Evolutionary conservation across 73 alveolate species (phyloP), one percentile per base, ranked within the genome.

Genomic region (Paramecium biaurelia): DNA sequence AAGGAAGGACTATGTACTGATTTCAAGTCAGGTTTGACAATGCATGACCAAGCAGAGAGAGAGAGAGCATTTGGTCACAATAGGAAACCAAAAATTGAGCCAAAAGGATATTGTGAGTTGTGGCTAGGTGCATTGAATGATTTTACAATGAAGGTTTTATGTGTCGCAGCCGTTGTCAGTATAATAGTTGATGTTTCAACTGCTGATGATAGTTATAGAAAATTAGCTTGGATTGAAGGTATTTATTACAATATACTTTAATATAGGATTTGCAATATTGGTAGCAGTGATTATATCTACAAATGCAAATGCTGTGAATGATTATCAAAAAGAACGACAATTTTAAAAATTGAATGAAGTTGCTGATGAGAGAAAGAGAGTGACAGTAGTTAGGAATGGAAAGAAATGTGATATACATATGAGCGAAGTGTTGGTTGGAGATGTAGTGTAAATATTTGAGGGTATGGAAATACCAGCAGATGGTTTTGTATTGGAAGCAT

Each of bases 381-480:
- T 96, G 67, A 94, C 96, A 32, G 97, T 93, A 30, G 82, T 97
- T n/a, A 92, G 99, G 92, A 95, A 93, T 14, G 98, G 98, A 5
- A 85, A 59, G 24, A 92, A 93, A 21, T 57, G 53, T 57, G 56
- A 92, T 32, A 89, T 96, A 5, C 94, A 92, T 37, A 89, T 95
- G 76, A 95, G 95, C 70, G 95, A 95, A 82, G 92, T 97, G 24
- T 89, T 96, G 42, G 98, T 96, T 24, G 99, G 99, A 24, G 99
- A 97, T 94, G 89, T 97, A 24, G 97, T 97, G 14, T 86, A 86
- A 59, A 94, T 97, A 43, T 96, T 95, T 43, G 89, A 93, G 82
- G 99, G 99, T 11, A 93, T 92, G 90, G 97, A 95, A 59, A 93
- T 97, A 49, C 98, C 99, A 1, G 99, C 99, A 59, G 99, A 97